Base-by-base conservation (phyloP, 2,329 filamentous ascomycete genomes). In the Fusarium liriodendri region DNA sequence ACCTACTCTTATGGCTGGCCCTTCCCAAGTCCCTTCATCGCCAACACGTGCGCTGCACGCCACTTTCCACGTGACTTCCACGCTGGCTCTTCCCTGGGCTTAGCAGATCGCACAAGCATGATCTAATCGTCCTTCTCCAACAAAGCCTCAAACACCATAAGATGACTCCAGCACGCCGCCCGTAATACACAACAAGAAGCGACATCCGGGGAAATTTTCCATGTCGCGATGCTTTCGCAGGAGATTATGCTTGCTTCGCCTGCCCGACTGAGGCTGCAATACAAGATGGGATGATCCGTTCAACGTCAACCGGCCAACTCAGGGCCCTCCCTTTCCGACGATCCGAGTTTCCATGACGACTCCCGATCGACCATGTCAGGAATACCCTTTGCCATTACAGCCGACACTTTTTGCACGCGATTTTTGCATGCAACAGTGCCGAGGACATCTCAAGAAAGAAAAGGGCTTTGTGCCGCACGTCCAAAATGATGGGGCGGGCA, bases 101-200 rank as follows among this genome's bases (percentile, higher is more conserved):
- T 54, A 50, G 60, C 52, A 67, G 33, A 64, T 77, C 74, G 66
- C 76, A 77, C 76, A 77, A 72, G 66, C 66, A 68, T 54, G 66
- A 74, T 72, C 58, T 60, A 67, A 69, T 62, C 70, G 66, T 66
- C 76, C 47, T 76, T 64, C 76, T 76, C 35, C 76, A 77, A 62
- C 72, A 57, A 65, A 74, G 62, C 66, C 66, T 68, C 67, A 65
- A 77, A 52, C 67, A 66, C 59, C 66, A 62, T 62, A 64, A 70
- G 55, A 73, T 70, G 64, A 50, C 66, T 67, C 50, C 66, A 63
- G 63, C 60, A 50, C 68, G 61, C 64, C 59, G 40, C 59, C 50
- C 33, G 58, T 62, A 50, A 69, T 35, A 33, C 64, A 62, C 66
- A 40, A 62, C 52, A 63, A 64, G 66, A 60, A 42, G 61, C 57